Percentiles rank a stretch among this genome's conserved stretches.
phyloP scores from a whole-genome alignment of 495 filamentous ascomycete genomes.

The Talaromyces nanjingensis region DNA sequence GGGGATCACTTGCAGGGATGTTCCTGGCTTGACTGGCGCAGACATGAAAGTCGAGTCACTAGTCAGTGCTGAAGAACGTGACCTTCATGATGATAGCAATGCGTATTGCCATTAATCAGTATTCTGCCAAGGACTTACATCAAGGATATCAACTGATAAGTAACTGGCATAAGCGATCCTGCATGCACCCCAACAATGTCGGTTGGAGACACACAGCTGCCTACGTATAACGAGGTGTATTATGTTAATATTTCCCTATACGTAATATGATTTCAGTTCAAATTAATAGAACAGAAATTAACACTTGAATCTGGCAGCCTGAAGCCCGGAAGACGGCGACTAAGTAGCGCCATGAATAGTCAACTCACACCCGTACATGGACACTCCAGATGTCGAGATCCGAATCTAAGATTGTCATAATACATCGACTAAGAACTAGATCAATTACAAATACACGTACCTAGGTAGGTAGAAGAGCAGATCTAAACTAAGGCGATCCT shows the following conservation, averaged over 20 bases:
- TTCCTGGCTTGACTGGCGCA: not conserved
- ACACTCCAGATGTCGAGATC: no score
- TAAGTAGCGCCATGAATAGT: no score
- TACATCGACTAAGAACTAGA: not conserved
- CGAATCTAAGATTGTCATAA: not conserved
- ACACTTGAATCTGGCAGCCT: not conserved
- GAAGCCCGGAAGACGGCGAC: not conserved
- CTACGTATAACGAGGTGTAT: not conserved
- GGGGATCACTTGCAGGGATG: not conserved
- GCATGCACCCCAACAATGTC: not conserved
- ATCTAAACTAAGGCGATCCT: conserved; percentile 9
- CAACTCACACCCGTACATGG: no score
- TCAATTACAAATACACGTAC: not conserved
- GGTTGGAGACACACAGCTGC: not conserved
- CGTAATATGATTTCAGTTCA: not conserved
- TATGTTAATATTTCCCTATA: not conserved
- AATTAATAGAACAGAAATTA: not conserved
- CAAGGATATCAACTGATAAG: not conserved
- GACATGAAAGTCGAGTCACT: not conserved
- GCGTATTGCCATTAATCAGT: not conserved
- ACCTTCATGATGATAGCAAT: not conserved
- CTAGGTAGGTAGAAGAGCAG: no score
- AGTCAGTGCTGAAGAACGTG: not conserved
- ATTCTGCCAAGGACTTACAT: not conserved
- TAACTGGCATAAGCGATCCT: not conserved